These are phyloP conservation scores for Penicillium canescens DNA, from an alignment of 495 filamentous ascomycete genomes.

Conservation along the genomic window DNA sequence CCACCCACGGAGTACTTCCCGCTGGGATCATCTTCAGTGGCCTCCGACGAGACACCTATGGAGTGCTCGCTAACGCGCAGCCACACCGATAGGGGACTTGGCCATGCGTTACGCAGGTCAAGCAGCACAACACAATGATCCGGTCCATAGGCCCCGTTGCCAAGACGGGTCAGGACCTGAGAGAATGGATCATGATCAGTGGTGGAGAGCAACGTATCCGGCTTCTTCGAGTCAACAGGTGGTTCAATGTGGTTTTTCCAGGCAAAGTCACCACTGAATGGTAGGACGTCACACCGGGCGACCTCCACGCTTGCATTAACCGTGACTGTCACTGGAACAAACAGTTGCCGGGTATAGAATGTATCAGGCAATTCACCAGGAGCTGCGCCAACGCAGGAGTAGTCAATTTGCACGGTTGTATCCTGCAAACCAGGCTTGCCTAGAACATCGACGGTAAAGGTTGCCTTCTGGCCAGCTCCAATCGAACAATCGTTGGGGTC, in stretches of 20 bases:
- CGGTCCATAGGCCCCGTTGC: constrained; percentile 42
- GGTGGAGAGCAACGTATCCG: constrained; percentile 15
- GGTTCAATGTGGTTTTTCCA: constrained; percentile 45
- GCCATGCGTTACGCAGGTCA: constrained; percentile 88
- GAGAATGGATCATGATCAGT: constrained; percentile 36
- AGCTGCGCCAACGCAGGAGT: constrained; percentile 66
- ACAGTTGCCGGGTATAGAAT: constrained; percentile 83
- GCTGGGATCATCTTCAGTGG: constrained; percentile 10
- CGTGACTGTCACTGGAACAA: constrained; percentile 79
- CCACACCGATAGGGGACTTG: constrained; percentile 62
- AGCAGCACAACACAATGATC: constrained; percentile 78
- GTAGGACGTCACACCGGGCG: constrained; percentile 73
- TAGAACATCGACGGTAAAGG: constrained; percentile 79
- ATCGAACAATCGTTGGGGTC: constrained; percentile 56
- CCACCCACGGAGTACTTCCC: constrained; percentile 52
- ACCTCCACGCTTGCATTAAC: constrained; percentile 89
- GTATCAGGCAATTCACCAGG: constrained; percentile 62
- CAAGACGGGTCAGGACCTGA: constrained; percentile 41
- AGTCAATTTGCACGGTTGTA: constrained; percentile 80
- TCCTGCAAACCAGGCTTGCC: constrained; percentile 85
- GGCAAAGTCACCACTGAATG: constrained; percentile 60
- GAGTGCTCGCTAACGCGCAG: constrained; percentile 51
- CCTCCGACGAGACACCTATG: not conserved
- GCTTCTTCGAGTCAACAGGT: constrained; percentile 8
- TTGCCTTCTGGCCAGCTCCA: constrained; percentile 64